These are phyloP conservation scores for Botrytis elliptica DNA, from an alignment of 2,329 filamentous ascomycete species.

Conservation along the genomic window DNA sequence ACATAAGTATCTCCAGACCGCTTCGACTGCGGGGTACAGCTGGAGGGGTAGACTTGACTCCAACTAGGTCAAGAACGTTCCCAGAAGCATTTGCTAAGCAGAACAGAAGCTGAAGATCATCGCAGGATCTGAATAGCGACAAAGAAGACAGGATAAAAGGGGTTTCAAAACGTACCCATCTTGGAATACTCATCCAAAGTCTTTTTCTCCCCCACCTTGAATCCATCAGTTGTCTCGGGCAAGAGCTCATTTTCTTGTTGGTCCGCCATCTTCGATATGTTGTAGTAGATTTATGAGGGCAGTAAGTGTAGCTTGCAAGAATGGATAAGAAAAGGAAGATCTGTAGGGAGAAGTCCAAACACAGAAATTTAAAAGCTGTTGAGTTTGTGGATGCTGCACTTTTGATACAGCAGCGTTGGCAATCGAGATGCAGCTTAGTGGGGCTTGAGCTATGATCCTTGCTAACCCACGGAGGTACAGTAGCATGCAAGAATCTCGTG, in stretches of 20 bases:
- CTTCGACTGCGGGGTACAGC: conserved; percentile 13
- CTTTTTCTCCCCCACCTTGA: conserved; percentile 99
- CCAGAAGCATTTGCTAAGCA: neutral
- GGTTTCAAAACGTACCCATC: conserved; percentile 65
- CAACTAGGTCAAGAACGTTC: neutral
- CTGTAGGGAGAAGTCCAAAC: conserved; percentile 2
- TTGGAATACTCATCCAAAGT: conserved; percentile 91
- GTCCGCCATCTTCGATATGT: conserved; percentile 39
- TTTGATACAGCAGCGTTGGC: conserved; percentile 24
- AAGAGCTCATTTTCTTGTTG: conserved; percentile 69
- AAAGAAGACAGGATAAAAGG: neutral
- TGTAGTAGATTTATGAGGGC: neutral
- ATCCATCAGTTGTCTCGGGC: conserved; percentile 87
- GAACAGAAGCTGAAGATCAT: neutral
- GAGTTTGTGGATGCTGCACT: conserved; percentile 21
- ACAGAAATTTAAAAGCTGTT: conserved; percentile 21
- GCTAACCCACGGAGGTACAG: neutral
- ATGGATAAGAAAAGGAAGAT: conserved; percentile 9
- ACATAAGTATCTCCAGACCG: conserved; percentile 1
- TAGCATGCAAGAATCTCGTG: conserved; percentile 3
- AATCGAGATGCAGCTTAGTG: conserved; percentile 23
- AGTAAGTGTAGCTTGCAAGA: neutral
- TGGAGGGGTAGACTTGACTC: conserved; percentile 13
- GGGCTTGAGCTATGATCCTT: conserved; percentile 16
- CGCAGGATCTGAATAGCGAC: neutral